phyloP scores from a whole-genome alignment of 192 early-diverging fungal genomes.

The Backusella tuberculispora region DNA sequence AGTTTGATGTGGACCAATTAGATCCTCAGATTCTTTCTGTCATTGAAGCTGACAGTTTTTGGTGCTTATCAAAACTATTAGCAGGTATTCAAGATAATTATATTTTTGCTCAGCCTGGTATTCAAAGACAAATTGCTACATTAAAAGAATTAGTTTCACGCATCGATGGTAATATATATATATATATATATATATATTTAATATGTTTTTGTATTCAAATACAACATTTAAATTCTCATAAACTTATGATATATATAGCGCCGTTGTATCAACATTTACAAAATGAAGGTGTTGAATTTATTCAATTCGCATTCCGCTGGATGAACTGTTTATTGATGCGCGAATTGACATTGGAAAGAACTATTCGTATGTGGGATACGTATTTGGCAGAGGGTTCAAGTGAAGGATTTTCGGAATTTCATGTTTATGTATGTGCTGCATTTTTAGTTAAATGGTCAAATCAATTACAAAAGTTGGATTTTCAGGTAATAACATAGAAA shows the following conservation, averaged over 20 bases:
- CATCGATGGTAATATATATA: constrained; percentile 73
- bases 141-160: constrained; percentile 91
- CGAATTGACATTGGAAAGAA: constrained; percentile 84
- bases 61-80: constrained; percentile 93
- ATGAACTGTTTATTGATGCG: constrained; percentile 99
- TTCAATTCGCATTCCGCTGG: constrained; percentile 99
- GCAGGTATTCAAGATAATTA: constrained; percentile 99
- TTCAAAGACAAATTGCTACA: constrained; percentile 86
- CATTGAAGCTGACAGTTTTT: constrained; percentile 95
- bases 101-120: constrained; percentile 95
- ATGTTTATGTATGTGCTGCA: constrained; percentile 98
- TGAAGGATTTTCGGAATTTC: constrained; percentile 94
- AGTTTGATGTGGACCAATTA: constrained; percentile 52
- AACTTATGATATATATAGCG: constrained; percentile 43
- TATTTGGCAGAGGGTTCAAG: constrained; percentile 83
- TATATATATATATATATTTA: background rate
- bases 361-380: constrained; percentile 99
- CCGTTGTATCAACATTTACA: constrained; percentile 83
- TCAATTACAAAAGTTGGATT: constrained; percentile 85
- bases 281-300: constrained; percentile 91
- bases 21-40: constrained; percentile 61
- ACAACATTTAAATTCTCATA: no score
- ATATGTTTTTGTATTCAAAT: background rate
- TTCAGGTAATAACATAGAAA: constrained; percentile 51
- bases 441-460: constrained; percentile 95